phyloP scores from a whole-genome alignment of 1,139 yeast genomes.

The Entelexis sorbosivorans region DNA sequence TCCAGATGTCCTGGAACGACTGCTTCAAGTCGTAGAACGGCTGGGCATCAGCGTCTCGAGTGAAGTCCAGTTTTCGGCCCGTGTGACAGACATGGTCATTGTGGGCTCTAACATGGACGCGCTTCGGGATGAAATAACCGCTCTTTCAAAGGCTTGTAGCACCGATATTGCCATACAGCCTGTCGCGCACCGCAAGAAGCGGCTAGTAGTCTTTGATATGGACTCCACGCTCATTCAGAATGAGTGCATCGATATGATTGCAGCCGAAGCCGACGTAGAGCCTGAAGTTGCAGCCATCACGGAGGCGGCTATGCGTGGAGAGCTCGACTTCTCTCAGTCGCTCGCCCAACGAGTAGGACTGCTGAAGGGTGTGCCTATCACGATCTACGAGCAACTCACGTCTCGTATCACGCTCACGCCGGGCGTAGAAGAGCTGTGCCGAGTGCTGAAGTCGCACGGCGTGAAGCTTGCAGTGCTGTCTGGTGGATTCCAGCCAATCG shows the following conservation, averaged over 20 bases:
- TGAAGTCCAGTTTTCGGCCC: neutral
- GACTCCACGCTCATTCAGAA: constrained; percentile 93
- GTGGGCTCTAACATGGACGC: neutral
- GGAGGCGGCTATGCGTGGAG: constrained; percentile 94
- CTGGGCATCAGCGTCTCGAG: neutral
- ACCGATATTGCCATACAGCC: constrained; percentile 4
- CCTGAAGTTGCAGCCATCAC: constrained; percentile 71
- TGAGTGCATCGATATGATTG: constrained; percentile 92
- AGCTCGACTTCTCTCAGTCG: constrained; percentile 79
- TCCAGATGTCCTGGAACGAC: neutral
- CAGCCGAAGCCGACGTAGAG: constrained; percentile 75
- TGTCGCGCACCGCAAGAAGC: neutral
- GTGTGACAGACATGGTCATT: neutral
- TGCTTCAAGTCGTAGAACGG: neutral
- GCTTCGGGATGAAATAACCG: neutral
- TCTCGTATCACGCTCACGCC: constrained; percentile 59
- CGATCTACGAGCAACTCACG: constrained; percentile 73
- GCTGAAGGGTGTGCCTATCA: constrained; percentile 67
- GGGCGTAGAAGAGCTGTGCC: constrained; percentile 67
- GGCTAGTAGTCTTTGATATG: constrained; percentile 87
- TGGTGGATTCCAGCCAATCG: constrained; percentile 91
- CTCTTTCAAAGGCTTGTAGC: neutral
- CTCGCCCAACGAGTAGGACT: constrained; percentile 62
- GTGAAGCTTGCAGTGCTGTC: constrained; percentile 76
- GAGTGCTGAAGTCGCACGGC: constrained; percentile 50